Evolutionary conservation across 345 rosid species (phyloP), one percentile per base, ranked within the genome.

Genomic region (Alliaria petiolata): DNA sequence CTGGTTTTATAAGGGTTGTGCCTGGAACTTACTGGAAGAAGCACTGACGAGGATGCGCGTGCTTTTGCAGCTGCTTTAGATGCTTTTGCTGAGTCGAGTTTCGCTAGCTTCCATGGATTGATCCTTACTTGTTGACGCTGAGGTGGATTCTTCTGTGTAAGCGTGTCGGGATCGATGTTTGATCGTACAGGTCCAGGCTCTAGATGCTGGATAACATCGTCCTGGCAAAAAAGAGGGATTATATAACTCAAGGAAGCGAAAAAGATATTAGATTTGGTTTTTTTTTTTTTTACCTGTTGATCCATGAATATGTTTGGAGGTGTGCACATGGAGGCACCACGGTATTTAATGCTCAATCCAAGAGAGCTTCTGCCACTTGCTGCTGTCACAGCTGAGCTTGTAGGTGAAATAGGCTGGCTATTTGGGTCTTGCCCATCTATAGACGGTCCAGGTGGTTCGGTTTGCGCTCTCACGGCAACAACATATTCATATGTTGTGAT

Each of bases 231-330:
- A 12, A n/a, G 19, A 52, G 0, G 39, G 25, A 39, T 30, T 50
- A 59, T 38, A 8, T 14, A 44, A 51, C 4, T 4, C 30, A 51
- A 61, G 17, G 8, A 50, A 19, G 50, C 4, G 8, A 14, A 51
- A 30, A 40, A 30, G 3, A 71, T 8, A 17, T 38, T 4, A 6
- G 69, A 39, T 8, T 59, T 40, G 0, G 0, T 16, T 42, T 3
- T 10, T 50, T 20, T 54, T 34, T 84, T n/a, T n/a, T n/a, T n/a
- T n/a, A 90, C 98, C 90, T 82, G 91, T 81, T 86, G 87, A 58
- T 91, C 97, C 97, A 93, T 85, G 89, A 91, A 91, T 76, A 93
- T 86, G 82, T 96, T 84, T 61, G 98, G 98, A 77, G 97, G 97
- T 8, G 97, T 93, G 78, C 98, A 93, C 92, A 95, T 87, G 45